Percentiles rank a stretch among this genome's conserved stretches.
phyloP scores from a whole-genome alignment of 129 eudicot species.

The Lactuca sativa region DNA sequence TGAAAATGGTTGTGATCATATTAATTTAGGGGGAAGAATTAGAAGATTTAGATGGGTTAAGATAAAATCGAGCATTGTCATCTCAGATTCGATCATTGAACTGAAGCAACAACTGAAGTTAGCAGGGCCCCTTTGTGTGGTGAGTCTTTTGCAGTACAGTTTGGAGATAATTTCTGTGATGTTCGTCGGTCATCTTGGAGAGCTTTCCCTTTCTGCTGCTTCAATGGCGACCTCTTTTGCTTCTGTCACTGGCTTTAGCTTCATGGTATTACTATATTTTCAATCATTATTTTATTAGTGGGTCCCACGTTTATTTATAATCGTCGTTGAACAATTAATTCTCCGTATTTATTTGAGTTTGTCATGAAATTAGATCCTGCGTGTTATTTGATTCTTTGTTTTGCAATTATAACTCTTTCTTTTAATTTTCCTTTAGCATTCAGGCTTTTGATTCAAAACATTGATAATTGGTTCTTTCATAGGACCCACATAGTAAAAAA shows the following conservation, averaged over 20 bases:
- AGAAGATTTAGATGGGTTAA: not conserved
- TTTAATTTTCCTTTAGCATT: not conserved
- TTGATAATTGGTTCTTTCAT: too few species aligned
- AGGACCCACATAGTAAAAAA: too few species aligned
- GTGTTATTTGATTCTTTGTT: conserved; percentile 1
- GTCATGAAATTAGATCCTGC: conserved; percentile 4
- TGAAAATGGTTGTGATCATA: conserved; percentile 7
- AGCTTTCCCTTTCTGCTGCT: conserved; percentile 24
- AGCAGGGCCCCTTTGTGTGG: conserved; percentile 21
- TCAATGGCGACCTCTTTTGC: conserved; percentile 28
- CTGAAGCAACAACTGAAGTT: conserved; percentile 15
- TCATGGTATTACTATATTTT: conserved; percentile 7
- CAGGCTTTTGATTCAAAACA: too few species aligned
- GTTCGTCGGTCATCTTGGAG: conserved; percentile 27
- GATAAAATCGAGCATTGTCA: conserved; percentile 20
- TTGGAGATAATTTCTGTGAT: conserved; percentile 21
- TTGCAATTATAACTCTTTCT: not conserved
- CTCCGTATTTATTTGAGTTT: not conserved
- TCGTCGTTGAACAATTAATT: not conserved
- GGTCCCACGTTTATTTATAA: not conserved
- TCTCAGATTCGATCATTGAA: conserved; percentile 4
- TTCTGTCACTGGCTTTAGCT: conserved; percentile 25
- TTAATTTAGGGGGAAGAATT: not conserved
- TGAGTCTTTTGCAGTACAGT: conserved; percentile 24
- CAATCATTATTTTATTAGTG: not conserved